phyloP scores from a whole-genome alignment of 1,139 yeast species.

The Pichia terricola region DNA sequence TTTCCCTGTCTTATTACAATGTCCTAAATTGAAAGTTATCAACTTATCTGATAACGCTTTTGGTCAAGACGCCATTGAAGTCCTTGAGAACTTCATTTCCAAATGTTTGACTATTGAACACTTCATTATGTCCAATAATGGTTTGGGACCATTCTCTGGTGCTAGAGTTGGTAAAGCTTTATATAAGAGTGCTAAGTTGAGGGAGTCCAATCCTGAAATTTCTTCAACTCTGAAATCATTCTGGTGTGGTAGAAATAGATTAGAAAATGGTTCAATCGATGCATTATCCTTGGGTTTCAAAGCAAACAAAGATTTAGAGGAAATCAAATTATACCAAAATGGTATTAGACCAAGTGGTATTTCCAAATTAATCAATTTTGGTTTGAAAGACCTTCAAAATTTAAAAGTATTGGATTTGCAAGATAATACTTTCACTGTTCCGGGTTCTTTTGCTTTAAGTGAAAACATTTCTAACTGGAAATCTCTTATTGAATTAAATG shows the following conservation, averaged over 20 bases:
- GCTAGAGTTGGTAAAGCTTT: slow-evolving; percentile 84
- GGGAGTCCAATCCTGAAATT: slow-evolving; percentile 18
- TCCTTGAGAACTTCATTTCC: slow-evolving; percentile 68
- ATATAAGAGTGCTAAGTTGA: slow-evolving; percentile 43
- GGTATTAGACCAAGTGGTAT: slow-evolving; percentile 96
- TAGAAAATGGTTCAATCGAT: slow-evolving; percentile 86
- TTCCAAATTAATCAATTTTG: slow-evolving; percentile 60
- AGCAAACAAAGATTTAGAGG: slow-evolving; percentile 59
- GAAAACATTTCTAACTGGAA: slow-evolving; percentile 45
- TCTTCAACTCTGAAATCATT: slow-evolving; percentile 57
- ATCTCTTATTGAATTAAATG: slow-evolving; percentile 61
- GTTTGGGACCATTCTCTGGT: slow-evolving; percentile 97
- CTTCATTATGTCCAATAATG: slow-evolving; percentile 83
- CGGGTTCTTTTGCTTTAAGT: slow-evolving; percentile 72
- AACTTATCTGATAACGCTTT: slow-evolving; percentile 93
- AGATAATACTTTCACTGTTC: slow-evolving; percentile 86
- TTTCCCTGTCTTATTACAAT: slow-evolving; percentile 62
- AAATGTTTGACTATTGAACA: slow-evolving; percentile 76
- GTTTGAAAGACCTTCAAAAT: slow-evolving; percentile 51
- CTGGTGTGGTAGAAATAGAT: slow-evolving; percentile 91
- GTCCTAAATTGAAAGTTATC: slow-evolving; percentile 59
- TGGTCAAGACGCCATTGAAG: slow-evolving; percentile 91
- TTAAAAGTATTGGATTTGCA: slow-evolving; percentile 76
- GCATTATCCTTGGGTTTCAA: slow-evolving; percentile 69
- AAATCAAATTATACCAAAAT: slow-evolving; percentile 79